These are phyloP conservation scores for Leccinellum albellum DNA, from an alignment of 768 basidiomycete species.

Conservation along the genomic window DNA sequence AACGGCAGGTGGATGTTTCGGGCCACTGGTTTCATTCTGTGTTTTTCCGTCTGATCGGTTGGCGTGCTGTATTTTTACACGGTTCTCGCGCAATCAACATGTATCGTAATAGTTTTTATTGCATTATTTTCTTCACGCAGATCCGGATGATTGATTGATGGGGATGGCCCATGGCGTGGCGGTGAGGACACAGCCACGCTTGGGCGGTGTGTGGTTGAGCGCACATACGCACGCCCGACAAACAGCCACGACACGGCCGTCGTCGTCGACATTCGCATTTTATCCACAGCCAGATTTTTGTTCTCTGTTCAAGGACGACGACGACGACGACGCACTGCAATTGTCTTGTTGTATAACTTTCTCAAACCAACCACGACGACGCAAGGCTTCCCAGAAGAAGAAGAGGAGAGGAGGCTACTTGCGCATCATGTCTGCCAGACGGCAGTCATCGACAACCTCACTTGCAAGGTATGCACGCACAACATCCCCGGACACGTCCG, in stretches of 20 bases:
- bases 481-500: constrained; percentile 41
- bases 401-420: constrained; percentile 1
- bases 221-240: constrained; percentile 2
- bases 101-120: background rate
- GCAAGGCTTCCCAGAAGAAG: background rate
- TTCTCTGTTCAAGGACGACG: background rate
- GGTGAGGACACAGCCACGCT: constrained; percentile 16
- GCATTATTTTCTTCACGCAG: too few relatives aligned
- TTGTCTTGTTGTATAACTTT: constrained; percentile 13
- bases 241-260: constrained; percentile 2
- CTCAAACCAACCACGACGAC: constrained; percentile 14
- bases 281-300: background rate
- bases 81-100: background rate
- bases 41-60: background rate
- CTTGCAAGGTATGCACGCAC: constrained; percentile 65
- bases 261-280: background rate
- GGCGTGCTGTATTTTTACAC: background rate
- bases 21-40: background rate
- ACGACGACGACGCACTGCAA: constrained; percentile 7
- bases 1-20: background rate
- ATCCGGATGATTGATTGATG: background rate
- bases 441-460: constrained; percentile 81
- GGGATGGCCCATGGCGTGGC: constrained; percentile 1
- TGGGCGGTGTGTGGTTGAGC: constrained; percentile 2
- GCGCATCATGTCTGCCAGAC: constrained; percentile 60